Base-by-base conservation (phyloP, 108 stramenopile species). In the Licmophora abbreviata region DNA sequence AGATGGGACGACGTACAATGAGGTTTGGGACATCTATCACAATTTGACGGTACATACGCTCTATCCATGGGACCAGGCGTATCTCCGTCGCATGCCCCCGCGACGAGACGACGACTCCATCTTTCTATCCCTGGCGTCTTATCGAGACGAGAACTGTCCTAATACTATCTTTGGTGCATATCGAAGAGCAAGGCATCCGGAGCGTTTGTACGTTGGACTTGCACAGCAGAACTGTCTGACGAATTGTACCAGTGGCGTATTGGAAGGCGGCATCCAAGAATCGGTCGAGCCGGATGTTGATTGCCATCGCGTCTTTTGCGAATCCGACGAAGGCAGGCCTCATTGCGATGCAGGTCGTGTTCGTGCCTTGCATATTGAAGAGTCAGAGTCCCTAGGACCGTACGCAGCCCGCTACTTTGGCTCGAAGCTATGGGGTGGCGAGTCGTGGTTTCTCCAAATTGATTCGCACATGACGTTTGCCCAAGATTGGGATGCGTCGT, bases 361-460 rank as follows among this genome's bases (percentile, higher is more conserved):
- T 40, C 81, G 93, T 4, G 76, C 72, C 15, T 49, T 96, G 32
- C 81, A 80, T 46, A 73, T 94, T 15, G 68, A 94, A 55, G 95
- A 97, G 60, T 74, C 70, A 24, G 96, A 96, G 51, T 56, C 73
- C 37, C 72, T 87, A 29, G 96, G 96, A 23, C 96, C 96, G 0
- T 80, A 86, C 38, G 70, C 85, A 36, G 96, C 94, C 11, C 48
- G 96, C 55, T 97, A 92, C 55, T 79, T 73, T 65, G 84, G 85
- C 10, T 73, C 73, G 24, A 94, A 94, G 63, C 73, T 96, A 15
- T 96, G 93, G 92, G 64, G 82, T 41, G 95, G 95, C 9, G 95
- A 96, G 58, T 74, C 69, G 1, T 94, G 59, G 61, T 92, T 79
- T 58, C 44, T 96, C 42, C 95, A 96, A 61, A 81, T 83, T 10